Percentiles rank a stretch among this genome's conserved stretches.
Evolutionary conservation across 768 basidiomycete species (phyloP).

Genomic region (Mycena kentingensis): DNA sequence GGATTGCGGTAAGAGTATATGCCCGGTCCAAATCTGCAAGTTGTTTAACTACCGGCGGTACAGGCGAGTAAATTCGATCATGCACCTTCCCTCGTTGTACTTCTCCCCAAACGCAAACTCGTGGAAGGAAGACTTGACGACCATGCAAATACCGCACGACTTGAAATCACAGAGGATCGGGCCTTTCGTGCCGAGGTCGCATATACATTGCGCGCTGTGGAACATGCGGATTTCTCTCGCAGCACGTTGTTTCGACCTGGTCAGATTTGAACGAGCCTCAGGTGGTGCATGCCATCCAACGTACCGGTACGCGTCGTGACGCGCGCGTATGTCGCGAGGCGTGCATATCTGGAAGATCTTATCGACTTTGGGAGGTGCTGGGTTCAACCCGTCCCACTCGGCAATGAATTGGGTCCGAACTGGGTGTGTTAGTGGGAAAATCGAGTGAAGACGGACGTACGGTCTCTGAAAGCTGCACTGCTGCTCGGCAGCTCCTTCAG

Average conservation of each 20-base stretch:
- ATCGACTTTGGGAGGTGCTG: constrained; percentile 44
- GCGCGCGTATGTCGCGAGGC: constrained; percentile 43
- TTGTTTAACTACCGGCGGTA: constrained; percentile 10
- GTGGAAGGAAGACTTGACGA: constrained; percentile 58
- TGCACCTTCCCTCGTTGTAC: constrained; percentile 58
- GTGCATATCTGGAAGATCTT: constrained; percentile 58
- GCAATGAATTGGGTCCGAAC: constrained; percentile 52
- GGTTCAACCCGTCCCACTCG: constrained; percentile 50
- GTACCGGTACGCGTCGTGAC: constrained; percentile 53
- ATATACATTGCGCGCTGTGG: constrained; percentile 67
- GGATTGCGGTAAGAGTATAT: constrained; percentile 66
- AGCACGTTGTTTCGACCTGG: constrained; percentile 38
- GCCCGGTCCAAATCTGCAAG: constrained; percentile 57
- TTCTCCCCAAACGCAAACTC: constrained; percentile 57
- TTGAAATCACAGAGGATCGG: constrained; percentile 53
- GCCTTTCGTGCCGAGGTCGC: constrained; percentile 62
- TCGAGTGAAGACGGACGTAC: constrained; percentile 37
- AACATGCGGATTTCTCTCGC: constrained; percentile 58
- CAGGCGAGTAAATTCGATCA: neutral
- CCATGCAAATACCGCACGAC: constrained; percentile 67
- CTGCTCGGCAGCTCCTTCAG: constrained; percentile 51
- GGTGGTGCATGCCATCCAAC: constrained; percentile 19
- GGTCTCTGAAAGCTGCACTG: constrained; percentile 51
- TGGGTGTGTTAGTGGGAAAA: constrained; percentile 22
- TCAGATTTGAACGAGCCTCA: constrained; percentile 18